These are phyloP conservation scores for Graphilbum sp. DNA, from an alignment of 2,329 filamentous ascomycete species.

Conservation along the genomic window DNA sequence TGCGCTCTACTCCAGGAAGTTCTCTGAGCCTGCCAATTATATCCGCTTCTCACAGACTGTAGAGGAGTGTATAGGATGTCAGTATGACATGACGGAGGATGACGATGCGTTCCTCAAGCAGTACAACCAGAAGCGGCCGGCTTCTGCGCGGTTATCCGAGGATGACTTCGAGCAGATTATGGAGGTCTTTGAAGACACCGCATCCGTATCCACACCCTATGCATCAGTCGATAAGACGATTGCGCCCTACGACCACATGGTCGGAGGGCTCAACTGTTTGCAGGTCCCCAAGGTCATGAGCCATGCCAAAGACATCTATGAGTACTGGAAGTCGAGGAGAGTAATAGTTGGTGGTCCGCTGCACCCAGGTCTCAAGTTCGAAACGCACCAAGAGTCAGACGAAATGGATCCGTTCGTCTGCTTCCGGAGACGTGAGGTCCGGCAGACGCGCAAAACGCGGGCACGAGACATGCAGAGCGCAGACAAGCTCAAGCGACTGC, in stretches of 20 bases:
- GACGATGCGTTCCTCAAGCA: slow-evolving; percentile 73
- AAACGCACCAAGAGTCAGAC: slow-evolving; percentile 85
- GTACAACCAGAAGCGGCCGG: slow-evolving; percentile 62
- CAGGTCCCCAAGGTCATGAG: slow-evolving; percentile 30
- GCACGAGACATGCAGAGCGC: slow-evolving; percentile 86
- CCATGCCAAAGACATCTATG: slow-evolving; percentile 65
- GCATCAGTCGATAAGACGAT: slow-evolving; percentile 80
- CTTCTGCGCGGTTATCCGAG: slow-evolving; percentile 55
- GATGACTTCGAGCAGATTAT: slow-evolving; percentile 90
- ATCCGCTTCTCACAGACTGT: slow-evolving; percentile 97
- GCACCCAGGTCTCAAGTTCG: slow-evolving; percentile 74
- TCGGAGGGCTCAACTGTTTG: slow-evolving; percentile 43
- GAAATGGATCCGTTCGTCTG: slow-evolving; percentile 96
- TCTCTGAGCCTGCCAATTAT: slow-evolving; percentile 77
- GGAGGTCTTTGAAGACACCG: slow-evolving; percentile 85
- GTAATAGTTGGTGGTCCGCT: slow-evolving; percentile 52
- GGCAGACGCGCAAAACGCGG: slow-evolving; percentile 86
- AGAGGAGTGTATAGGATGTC: slow-evolving; percentile 78
- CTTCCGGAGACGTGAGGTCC: slow-evolving; percentile 86
- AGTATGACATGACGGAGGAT: slow-evolving; percentile 88
- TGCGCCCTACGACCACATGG: slow-evolving; percentile 61
- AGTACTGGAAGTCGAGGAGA: slow-evolving; percentile 70
- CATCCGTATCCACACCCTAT: slow-evolving; percentile 69
- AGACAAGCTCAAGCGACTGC: slow-evolving; percentile 83
- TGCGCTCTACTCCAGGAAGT: slow-evolving; percentile 63